Base-by-base conservation (phyloP, 148 eudicot species). In the Camellia granthamiana region DNA sequence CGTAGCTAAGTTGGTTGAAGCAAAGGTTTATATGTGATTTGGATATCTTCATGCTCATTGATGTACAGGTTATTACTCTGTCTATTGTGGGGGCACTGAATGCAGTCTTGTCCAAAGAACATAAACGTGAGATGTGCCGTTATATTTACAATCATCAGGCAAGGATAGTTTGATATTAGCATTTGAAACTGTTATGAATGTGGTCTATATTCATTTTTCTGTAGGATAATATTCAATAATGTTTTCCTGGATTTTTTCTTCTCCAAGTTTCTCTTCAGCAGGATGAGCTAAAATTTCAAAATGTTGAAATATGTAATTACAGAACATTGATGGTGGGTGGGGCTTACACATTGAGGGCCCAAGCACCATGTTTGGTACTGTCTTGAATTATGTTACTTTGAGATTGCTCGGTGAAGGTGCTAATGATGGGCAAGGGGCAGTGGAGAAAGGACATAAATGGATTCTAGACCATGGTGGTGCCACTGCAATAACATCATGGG, bases 241-340 rank as follows among this genome's bases (percentile, higher is more conserved):
- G 19, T 13, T 75, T 66, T 79, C 76, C 63, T 12, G 3, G 16
- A 44, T 21, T 69, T 69, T 56, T 13, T 56, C n/a, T 6, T 42
- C 4, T 52, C 2, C 16, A 38, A 38, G 21, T 52, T 6, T 63
- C 41, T 75, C 16, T n/a, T 51, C 30, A 56, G 8, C 4, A 8
- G 44, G 73, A 49, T 41, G n/a, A 49, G 38, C 47, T 44, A 12
- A 44, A 7, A 18, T 58, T 63, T 63, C 66, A 49, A 63, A 21
- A 54, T 54, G 43, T 54, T 19, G 23, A 77, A 23, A 6, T 14
- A 41, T 70, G 61, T 69, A 74, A 72, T 75, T 80, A 78, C 92
- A 96, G 99, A 96, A 94, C 87, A 80, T 71, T 80, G 99, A 96
- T 91, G 99, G 99, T 84, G 99, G 99, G 7, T 96, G 99, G 99